A percentile compares a stretch with the other conserved stretches of the same genome.
Conservation (phyloP, 2,329 filamentous ascomycete species). For the Davidsoniella neocaledoniae region DNA sequence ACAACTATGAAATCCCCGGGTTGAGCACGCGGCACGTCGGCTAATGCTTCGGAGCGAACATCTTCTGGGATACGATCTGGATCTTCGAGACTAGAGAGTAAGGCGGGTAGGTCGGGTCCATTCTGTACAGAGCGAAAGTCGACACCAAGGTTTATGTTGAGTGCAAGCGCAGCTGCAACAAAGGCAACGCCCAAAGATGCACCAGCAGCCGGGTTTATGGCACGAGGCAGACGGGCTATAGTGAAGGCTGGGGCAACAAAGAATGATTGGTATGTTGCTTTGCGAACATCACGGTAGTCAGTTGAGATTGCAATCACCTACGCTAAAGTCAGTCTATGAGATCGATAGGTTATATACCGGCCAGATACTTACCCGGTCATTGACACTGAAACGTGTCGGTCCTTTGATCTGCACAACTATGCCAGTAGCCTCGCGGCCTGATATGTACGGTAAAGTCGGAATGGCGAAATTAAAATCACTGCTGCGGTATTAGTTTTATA, state of each 20-base stretch:
- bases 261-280: slow-evolving; percentile 57
- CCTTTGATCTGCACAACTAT: slow-evolving; percentile 33
- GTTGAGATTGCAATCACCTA: slow-evolving; percentile 51
- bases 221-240: slow-evolving; percentile 40
- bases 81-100: slow-evolving; percentile 30
- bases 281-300: slow-evolving; percentile 55
- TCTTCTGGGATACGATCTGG: slow-evolving; percentile 37
- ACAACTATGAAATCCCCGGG: slow-evolving; percentile 54
- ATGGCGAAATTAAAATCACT: slow-evolving; percentile 52
- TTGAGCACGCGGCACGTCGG: slow-evolving; percentile 34
- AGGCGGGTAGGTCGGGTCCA: slow-evolving; percentile 41
- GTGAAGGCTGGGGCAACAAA: slow-evolving; percentile 49
- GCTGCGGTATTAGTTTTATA: too few relatives aligned
- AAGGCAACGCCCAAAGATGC: slow-evolving; percentile 55
- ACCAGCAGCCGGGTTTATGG: slow-evolving; percentile 34
- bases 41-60: slow-evolving; percentile 45
- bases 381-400: slow-evolving; percentile 27
- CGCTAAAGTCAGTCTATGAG: neutral
- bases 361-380: slow-evolving; percentile 31
- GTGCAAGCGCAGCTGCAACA: slow-evolving; percentile 47
- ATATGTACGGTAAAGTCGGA: slow-evolving; percentile 49
- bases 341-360: neutral
- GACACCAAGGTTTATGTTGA: slow-evolving; percentile 54
- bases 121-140: slow-evolving; percentile 36
- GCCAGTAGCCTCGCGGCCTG: slow-evolving; percentile 54